These are phyloP conservation scores for Metarhizium guizhouense DNA, from an alignment of 2,329 filamentous ascomycete species.

Conservation along the genomic window DNA sequence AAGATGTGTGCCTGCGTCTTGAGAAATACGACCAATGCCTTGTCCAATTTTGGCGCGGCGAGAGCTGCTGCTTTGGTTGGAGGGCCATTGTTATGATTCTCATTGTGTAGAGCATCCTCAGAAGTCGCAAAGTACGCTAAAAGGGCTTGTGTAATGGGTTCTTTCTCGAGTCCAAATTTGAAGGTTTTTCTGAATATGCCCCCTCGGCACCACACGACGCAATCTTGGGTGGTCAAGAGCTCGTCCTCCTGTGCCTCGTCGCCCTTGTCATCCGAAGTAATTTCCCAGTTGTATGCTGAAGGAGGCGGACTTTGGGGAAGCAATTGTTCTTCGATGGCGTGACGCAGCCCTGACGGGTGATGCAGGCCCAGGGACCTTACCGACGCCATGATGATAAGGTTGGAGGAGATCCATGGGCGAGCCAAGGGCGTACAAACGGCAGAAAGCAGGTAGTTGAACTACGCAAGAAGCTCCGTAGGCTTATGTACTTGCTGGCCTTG, in stretches of 20 bases:
- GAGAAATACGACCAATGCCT: conserved; percentile 82
- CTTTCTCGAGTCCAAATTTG: conserved; percentile 78
- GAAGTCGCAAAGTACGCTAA: conserved; percentile 69
- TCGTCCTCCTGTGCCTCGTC: conserved; percentile 59
- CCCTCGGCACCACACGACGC: conserved; percentile 84
- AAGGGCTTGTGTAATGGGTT: conserved; percentile 76
- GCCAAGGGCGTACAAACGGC: not conserved
- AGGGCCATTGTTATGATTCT: not conserved
- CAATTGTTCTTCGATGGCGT: conserved; percentile 73
- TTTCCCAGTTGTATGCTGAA: conserved; percentile 69
- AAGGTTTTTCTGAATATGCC: conserved; percentile 78
- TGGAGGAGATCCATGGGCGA: conserved; percentile 23
- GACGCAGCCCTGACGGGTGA: conserved; percentile 72
- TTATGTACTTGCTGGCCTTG: not conserved
- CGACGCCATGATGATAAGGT: conserved; percentile 60
- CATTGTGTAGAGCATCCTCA: conserved; percentile 22
- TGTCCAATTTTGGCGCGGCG: conserved; percentile 30
- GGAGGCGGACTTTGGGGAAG: conserved; percentile 58
- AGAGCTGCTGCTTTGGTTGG: conserved; percentile 8
- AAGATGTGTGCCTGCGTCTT: conserved; percentile 90
- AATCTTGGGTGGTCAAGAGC: conserved; percentile 62
- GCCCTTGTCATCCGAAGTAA: conserved; percentile 33
- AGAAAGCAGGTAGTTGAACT: not conserved
- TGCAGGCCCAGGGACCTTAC: conserved; percentile 88
- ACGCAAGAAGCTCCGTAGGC: not conserved